Base-by-base conservation (phyloP, 2,329 filamentous ascomycete genomes). In the Pyricularia sp. region DNA sequence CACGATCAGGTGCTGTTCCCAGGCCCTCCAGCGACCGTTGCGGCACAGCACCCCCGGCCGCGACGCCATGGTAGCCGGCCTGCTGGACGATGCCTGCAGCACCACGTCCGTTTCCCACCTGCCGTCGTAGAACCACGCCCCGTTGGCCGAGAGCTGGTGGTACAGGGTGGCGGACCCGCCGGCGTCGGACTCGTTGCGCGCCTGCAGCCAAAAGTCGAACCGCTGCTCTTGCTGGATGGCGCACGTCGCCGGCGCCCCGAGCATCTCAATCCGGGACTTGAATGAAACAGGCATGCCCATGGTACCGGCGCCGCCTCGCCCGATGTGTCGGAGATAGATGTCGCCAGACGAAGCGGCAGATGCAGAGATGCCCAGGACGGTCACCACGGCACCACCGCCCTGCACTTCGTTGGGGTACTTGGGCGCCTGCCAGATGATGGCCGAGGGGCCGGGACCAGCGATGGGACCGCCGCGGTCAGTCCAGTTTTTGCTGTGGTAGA, bases 171-270 rank as follows among this genome's bases (percentile, higher is more conserved):
- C 16, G 12, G 60, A 8, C 30, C 60, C 22, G 60, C 44, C 26
- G 10, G 33, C 22, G 60, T 62, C 35, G 10, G 33, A 24, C 4
- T 10, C n/a, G 31, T 40, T 35, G 31, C 33, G 33, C 19, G 16
- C 60, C 26, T 40, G 60, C 22, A 62, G 7, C 60, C 60, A 62
- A 35, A 62, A 35, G 60, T 62, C 60, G 33, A 62, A 57, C 22
- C 33, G 60, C 60, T 35, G 60, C 60, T 40, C 31, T 0, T 26
- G 19, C n/a, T 44, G 30, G 22, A 40, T 40, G 60, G 35, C n/a
- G 33, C 60, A 62, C 10, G 35, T 24, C n/a, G 60, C 26, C n/a
- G 60, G 60, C 33, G 22, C n/a, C 19, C 35, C 31, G 4, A 26
- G 22, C 60, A 40, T 26, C 8, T 40, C 60, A 8, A 35, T 10